Conservation (phyloP, 139 green algal species). For the Monoraphidium neglectum region DNA sequence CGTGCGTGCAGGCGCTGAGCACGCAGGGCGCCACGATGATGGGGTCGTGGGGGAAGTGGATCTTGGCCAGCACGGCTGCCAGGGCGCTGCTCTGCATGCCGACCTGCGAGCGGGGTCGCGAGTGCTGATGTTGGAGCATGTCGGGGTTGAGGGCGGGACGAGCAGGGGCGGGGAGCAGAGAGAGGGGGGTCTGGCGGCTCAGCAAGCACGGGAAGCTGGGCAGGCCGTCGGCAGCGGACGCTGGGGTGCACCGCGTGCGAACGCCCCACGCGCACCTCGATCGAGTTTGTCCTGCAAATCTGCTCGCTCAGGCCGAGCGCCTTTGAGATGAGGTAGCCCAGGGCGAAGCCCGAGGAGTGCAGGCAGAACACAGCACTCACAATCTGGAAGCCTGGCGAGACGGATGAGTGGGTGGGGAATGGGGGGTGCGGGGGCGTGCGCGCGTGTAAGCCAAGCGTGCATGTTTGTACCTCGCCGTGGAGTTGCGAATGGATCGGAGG, state of each 20-base stretch:
- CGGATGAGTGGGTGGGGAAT: background rate
- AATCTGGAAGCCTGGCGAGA: constrained; percentile 40
- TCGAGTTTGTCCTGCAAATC: constrained; percentile 60
- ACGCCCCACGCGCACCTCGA: constrained; percentile 47
- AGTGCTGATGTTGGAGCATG: no score
- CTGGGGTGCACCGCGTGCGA: no score
- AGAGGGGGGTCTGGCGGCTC: no score
- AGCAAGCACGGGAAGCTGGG: no score
- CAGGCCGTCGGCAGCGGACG: no score
- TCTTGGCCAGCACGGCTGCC: constrained; percentile 40
- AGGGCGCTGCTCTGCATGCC: constrained; percentile 32
- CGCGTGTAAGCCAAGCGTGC: background rate
- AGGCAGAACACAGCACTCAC: constrained; percentile 44
- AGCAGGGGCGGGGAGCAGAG: no score
- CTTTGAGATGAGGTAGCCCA: constrained; percentile 57
- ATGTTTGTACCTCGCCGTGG: no score
- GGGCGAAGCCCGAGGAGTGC: constrained; percentile 55
- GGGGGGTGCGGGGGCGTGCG: background rate
- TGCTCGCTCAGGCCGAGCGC: constrained; percentile 45
- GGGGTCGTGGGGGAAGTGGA: constrained; percentile 55
- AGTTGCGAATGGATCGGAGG: no score
- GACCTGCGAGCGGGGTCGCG: constrained; percentile 6
- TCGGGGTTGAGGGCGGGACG: no score
- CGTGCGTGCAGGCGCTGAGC: constrained; percentile 53
- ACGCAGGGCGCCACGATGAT: constrained; percentile 58